Conservation (phyloP, 73 alveolate genomes). For the Stentor roeselii region DNA sequence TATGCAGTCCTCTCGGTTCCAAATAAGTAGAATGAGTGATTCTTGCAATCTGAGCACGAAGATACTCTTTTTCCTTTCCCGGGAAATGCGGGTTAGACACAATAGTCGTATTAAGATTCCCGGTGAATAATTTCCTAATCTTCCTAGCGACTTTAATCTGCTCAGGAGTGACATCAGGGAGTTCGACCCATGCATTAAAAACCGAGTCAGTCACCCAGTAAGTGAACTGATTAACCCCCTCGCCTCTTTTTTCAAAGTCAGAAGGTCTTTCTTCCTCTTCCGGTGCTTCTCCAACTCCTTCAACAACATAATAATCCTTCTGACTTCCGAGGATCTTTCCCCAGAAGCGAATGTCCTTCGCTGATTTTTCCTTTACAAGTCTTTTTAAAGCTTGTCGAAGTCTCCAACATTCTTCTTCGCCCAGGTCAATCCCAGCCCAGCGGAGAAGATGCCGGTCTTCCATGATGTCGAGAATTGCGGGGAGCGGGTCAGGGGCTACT, state of each 20-base stretch:
- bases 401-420: slow-evolving; percentile 65
- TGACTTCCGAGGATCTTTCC: slow-evolving; percentile 86
- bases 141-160: slow-evolving; percentile 74
- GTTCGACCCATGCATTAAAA: slow-evolving; percentile 90
- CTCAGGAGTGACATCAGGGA: slow-evolving; percentile 90
- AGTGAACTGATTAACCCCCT: slow-evolving; percentile 81
- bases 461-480: slow-evolving; percentile 60
- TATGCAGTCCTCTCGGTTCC: slow-evolving; percentile 79
- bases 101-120: slow-evolving; percentile 78
- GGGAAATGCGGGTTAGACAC: slow-evolving; percentile 91
- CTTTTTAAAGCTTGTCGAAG: slow-evolving; percentile 43
- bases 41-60: slow-evolving; percentile 89
- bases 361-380: slow-evolving; percentile 39
- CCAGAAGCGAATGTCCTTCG: slow-evolving; percentile 81
- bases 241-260: slow-evolving; percentile 91
- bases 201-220: slow-evolving; percentile 88
- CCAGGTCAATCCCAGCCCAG: slow-evolving; percentile 88
- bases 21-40: slow-evolving; percentile 83
- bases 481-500: slow-evolving; percentile 36
- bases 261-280: slow-evolving; percentile 60
- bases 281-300: slow-evolving; percentile 77
- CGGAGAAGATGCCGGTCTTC: slow-evolving; percentile 57
- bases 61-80: slow-evolving; percentile 91
- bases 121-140: slow-evolving; percentile 89
- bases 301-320: slow-evolving; percentile 88